These are phyloP conservation scores for Stylosanthes scabra DNA, from an alignment of 331 rosid genomes.

Conservation along the genomic window DNA sequence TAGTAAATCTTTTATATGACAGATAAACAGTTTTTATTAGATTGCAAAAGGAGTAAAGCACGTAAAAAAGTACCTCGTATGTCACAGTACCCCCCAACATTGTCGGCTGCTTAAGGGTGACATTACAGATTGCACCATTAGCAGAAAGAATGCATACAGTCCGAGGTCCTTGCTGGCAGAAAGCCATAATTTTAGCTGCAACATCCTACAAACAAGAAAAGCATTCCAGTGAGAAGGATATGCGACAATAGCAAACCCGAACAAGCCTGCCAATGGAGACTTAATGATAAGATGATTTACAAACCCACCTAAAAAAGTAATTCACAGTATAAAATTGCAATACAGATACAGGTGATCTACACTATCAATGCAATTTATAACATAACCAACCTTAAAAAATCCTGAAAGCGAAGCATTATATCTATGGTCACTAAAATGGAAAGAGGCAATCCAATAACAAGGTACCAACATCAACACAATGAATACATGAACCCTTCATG, in stretches of 20 bases:
- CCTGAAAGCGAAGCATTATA: not conserved
- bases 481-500: not conserved
- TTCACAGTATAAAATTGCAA: not conserved
- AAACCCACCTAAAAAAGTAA: not conserved
- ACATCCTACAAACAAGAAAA: constrained; percentile 68
- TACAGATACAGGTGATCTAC: not conserved
- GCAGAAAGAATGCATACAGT: constrained; percentile 78
- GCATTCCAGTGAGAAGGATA: constrained; percentile 23
- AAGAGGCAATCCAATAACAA: not conserved
- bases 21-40: not conserved
- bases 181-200: constrained; percentile 58
- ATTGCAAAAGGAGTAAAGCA: constrained; percentile 25
- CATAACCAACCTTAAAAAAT: not conserved
- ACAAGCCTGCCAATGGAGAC: not conserved
- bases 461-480: not conserved
- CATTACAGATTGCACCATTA: constrained; percentile 70
- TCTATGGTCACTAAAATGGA: not conserved
- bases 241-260: constrained; percentile 1
- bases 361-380: not conserved
- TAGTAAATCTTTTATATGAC: not conserved
- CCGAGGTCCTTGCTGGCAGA: constrained; percentile 72
- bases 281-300: not conserved
- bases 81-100: constrained; percentile 54
- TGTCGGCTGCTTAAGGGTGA: constrained; percentile 60
- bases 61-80: constrained; percentile 63